Evolutionary conservation across 2,329 filamentous ascomycete genomes (phyloP), one percentile per base, ranked within the genome.

Genomic region (Thielaviopsis musarum): DNA sequence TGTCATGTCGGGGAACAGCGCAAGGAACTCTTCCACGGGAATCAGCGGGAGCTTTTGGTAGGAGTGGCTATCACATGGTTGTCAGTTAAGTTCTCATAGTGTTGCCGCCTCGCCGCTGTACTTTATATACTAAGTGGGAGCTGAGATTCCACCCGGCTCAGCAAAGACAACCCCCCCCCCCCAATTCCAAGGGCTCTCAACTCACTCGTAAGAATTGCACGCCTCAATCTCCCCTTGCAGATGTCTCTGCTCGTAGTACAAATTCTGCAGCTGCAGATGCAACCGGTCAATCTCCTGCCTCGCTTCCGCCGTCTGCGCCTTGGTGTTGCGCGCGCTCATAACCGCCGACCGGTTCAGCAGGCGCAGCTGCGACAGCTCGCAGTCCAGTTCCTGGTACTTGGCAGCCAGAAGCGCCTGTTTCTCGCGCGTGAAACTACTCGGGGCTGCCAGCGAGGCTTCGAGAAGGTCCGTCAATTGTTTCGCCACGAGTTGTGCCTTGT

Each of bases 221-320:
- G 88, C 89, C 0, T 81, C 76, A 62, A 98, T 97, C 72, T 98
- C 93, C 55, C 88, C 88, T 64, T 87, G 83, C 59, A 98, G 74
- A 70, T 96, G 90, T 59, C 88, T 79, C 73, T 97, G 91, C 71
- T 98, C 91, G 68, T 98, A 98, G 70, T 93, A 94, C 7, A 98
- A 75, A 68, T 98, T 98, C 72, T 97, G 91, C 59, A 98, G 77
- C 68, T 95, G 88, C 45, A 98, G 77, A 69, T 97, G 91, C 62
- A 98, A 77, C 56, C 85, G 82, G 69, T 98, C 93, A 64, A 97
- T 89, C 71, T 95, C 89, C 66, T 91, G 87, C 55, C 91, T 83
- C 55, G 87, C 87, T 70, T 95, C 89, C 30, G 88, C 86, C 0
- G 93, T 97, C 65, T 82, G 77, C 58, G 86, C 77, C 70, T 97